A percentile compares a stretch with the other conserved stretches of the same genome.
Evolutionary conservation across 2,329 filamentous ascomycete species (phyloP).

Genomic region (Lojkania enalia): DNA sequence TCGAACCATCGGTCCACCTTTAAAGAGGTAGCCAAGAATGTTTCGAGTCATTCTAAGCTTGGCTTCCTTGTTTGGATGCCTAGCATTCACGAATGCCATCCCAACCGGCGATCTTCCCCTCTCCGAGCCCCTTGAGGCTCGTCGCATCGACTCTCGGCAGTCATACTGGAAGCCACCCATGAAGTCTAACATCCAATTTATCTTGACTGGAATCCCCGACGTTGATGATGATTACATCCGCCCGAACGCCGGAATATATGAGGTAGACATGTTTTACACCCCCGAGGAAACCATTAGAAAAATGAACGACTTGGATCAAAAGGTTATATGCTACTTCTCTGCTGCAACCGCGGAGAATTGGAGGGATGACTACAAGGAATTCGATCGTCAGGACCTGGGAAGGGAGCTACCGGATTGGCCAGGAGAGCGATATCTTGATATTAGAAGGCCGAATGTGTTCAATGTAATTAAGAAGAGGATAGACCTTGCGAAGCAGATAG

Average conservation of each 20-base stretch:
- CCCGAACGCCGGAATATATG: conserved; percentile 23
- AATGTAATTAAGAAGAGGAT: conserved; percentile 31
- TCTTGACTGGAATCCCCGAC: conserved; percentile 25
- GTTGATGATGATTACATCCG: conserved; percentile 23
- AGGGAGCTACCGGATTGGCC: conserved; percentile 26
- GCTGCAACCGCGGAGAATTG: conserved; percentile 29
- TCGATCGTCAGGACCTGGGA: conserved; percentile 21
- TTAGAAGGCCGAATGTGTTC: conserved; percentile 23
- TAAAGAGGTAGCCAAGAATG: conserved; percentile 4
- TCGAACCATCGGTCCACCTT: background rate
- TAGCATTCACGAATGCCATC: conserved; percentile 13
- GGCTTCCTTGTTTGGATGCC: conserved; percentile 6
- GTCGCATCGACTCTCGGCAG: conserved; percentile 11
- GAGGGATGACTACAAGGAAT: conserved; percentile 26
- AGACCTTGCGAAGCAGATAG: conserved; percentile 30
- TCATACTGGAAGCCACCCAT: conserved; percentile 22
- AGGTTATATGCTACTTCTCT: conserved; percentile 29
- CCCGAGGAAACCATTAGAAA: conserved; percentile 17
- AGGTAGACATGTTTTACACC: conserved; percentile 30
- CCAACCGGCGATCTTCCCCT: conserved; percentile 20
- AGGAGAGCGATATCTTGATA: conserved; percentile 29
- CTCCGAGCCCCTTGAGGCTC: conserved; percentile 16
- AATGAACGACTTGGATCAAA: conserved; percentile 23
- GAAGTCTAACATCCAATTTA: conserved; percentile 28
- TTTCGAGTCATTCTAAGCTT: conserved; percentile 5